phyloP scores from a whole-genome alignment of 2,329 filamentous ascomycete species.

The Akanthomyces muscarius region DNA sequence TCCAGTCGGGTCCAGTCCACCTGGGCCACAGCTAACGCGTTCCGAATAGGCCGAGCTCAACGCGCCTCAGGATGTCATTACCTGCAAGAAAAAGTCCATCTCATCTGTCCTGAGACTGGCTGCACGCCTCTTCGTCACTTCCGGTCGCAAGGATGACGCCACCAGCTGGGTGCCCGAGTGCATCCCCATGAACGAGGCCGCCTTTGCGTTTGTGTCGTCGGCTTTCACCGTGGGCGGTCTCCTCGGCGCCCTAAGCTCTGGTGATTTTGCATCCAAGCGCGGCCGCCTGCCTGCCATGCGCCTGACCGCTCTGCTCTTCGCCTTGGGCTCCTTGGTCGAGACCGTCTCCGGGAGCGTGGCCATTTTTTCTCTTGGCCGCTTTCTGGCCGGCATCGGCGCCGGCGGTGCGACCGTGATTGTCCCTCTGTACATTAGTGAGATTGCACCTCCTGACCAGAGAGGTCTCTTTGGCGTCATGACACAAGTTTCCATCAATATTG shows the following conservation, averaged over 20 bases:
- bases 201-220: constrained; percentile 83
- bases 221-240: constrained; percentile 90
- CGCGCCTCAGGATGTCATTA: constrained; percentile 89
- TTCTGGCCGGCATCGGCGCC: constrained; percentile 78
- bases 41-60: constrained; percentile 74
- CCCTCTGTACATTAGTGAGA: constrained; percentile 90
- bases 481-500: constrained; percentile 89
- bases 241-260: constrained; percentile 73
- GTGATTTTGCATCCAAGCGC: constrained; percentile 70
- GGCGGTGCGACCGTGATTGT: constrained; percentile 90
- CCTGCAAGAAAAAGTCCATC: constrained; percentile 62
- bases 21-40: constrained; percentile 18
- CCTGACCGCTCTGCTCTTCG: constrained; percentile 70
- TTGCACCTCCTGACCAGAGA: constrained; percentile 68
- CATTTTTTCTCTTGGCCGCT: constrained; percentile 67
- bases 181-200: constrained; percentile 77
- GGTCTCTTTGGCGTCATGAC: constrained; percentile 83
- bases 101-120: constrained; percentile 28
- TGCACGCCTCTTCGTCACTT: constrained; percentile 9
- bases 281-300: constrained; percentile 76
- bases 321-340: constrained; percentile 71
- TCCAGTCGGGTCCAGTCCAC: not conserved
- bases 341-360: constrained; percentile 64
- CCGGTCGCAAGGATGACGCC: not conserved
- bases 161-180: constrained; percentile 59